Evolutionary conservation across 257 asterid species (phyloP), one percentile per base, ranked within the genome.

Genomic region (Solanum paucissectum): DNA sequence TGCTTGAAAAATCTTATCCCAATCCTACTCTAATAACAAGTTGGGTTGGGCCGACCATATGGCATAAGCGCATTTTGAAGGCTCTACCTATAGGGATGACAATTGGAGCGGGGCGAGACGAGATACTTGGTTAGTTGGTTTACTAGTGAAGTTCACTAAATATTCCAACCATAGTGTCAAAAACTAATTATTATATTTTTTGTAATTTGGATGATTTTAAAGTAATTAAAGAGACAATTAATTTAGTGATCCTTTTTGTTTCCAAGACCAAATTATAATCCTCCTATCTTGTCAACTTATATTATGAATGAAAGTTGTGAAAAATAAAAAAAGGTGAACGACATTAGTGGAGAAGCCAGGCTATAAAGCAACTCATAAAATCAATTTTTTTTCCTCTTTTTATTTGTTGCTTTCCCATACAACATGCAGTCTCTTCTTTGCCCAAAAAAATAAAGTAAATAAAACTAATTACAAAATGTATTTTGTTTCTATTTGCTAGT

Each of bases 261-360:
- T 68, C 23, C 4, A 68, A 68, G 6, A 29, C 23, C 75, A 68
- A 68, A 68, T 68, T 68, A 27, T 68, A 66, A 69, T 18, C 38
- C 42, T 72, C 79, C 79, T 33, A 33, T 72, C 79, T 16, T 72
- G 79, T 72, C 79, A 72, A 72, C 79, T 72, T 72, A 72, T 33
- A 72, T 72, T 16, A 72, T 34, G 42, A 16, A 7, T 69, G 38
- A 4, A 69, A 12, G 66, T 58, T 58, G 66, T 20, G 66, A 29
- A 69, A 69, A 29, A 69, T 2, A 66, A 12, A 12, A 27, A 66
- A 71, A 71, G 5, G 27, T 72, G 27, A 33, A 72, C 25, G 44
- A 33, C 79, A 84, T 76, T 6, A 76, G 86, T 87, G 89, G 60
- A 76, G 85, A 85, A 87, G 86, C 89, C 91, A 75, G 88, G 87